Evolutionary conservation across 306 rosid species (phyloP), one percentile per base, ranked within the genome.

Genomic region (Clitoria ternatea): DNA sequence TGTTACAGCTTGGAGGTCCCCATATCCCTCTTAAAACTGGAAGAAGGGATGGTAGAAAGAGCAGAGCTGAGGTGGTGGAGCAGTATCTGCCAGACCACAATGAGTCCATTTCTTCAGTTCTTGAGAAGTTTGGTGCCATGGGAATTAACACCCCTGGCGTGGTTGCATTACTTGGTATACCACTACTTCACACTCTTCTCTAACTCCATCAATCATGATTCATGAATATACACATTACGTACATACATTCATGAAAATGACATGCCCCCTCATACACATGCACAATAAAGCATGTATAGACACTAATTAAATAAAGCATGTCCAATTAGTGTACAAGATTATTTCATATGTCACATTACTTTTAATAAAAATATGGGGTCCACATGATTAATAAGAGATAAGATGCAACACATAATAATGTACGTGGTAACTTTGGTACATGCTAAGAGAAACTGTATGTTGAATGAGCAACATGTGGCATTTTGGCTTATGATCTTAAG

Each of bases 1-100:
- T 59, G 48, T 13, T 72, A 68, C 91, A 94, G 98, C 87, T 94
- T 4, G 97, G 97, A 75, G 98, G 98, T 3, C 97, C 98, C 18
- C 10, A 84, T 35, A 89, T 94, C 43, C 87, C 89, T 55, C 89
- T 94, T 0, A 94, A 87, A 69, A 94, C 98, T 0, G 98, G 98
- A 66, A 94, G 98, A 82, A 94, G 98, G 76, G 98, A 94, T 78
- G 98, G 98, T 6, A 89, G 97, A 74, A 90, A 71, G 48, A 94
- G 98, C 90, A 89, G 98, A 80, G 95, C 93, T 5, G 96, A 89
- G 8, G 75, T 89, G 40, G 78, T 94, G 12, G 98, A 94, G 78
- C 53, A 80, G 15, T 94, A 80, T 81, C 96, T 94, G 11, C 98
- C 98, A 49, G 98, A 94, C 79, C 98, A 94, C 90, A 94, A 94